phyloP scores from a whole-genome alignment of 768 basidiomycete genomes.

The Suillus plorans region DNA sequence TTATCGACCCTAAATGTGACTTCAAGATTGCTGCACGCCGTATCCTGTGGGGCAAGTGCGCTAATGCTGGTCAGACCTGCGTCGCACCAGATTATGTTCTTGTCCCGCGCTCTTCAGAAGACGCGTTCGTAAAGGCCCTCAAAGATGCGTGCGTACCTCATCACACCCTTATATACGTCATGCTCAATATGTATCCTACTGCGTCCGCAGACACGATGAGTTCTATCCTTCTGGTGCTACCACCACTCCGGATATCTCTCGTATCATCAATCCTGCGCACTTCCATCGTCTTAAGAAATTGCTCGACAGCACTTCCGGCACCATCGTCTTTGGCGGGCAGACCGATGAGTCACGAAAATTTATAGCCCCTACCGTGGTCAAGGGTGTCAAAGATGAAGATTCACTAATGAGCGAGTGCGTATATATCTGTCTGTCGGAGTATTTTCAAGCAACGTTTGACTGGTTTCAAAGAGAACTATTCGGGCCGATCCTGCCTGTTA shows the following conservation, averaged over 20 bases:
- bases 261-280: conserved; percentile 54
- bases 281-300: conserved; percentile 59
- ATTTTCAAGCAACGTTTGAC: conserved; percentile 2
- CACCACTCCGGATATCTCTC: conserved; percentile 44
- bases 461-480: conserved; percentile 66
- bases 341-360: conserved; percentile 55
- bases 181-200: background rate
- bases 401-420: conserved; percentile 76
- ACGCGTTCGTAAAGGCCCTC: conserved; percentile 39
- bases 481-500: conserved; percentile 76
- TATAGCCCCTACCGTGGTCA: conserved; percentile 74
- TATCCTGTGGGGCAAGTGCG: conserved; percentile 79
- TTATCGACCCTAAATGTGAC: conserved; percentile 71
- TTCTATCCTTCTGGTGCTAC: conserved; percentile 45
- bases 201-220: conserved; percentile 19
- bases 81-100: conserved; percentile 59
- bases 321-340: conserved; percentile 62
- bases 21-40: conserved; percentile 63
- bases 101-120: conserved; percentile 42
- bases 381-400: conserved; percentile 60
- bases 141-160: conserved; percentile 39
- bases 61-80: conserved; percentile 80
- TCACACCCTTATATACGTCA: background rate
- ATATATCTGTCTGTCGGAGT: background rate
- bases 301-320: conserved; percentile 67